These are phyloP conservation scores for Kazachstania viticola DNA, from an alignment of 805 yeast genomes.

Conservation along the genomic window DNA sequence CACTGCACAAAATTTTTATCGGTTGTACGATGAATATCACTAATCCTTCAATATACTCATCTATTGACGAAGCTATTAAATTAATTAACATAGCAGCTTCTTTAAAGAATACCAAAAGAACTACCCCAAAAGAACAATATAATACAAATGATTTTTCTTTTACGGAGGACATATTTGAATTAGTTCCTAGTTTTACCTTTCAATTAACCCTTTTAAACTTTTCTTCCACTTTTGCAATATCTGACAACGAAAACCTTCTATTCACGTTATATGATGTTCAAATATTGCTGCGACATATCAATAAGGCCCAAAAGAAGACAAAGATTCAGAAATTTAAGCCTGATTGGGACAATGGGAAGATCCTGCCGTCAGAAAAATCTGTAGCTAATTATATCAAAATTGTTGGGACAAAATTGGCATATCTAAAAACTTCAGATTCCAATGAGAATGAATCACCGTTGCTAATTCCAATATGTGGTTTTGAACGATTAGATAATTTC, in stretches of 20 bases:
- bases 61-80: slow-evolving; percentile 10
- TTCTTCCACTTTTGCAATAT: slow-evolving; percentile 13
- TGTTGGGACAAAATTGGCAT: slow-evolving; percentile 13
- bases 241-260: slow-evolving; percentile 11
- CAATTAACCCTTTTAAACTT: slow-evolving; percentile 19
- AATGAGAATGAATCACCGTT: slow-evolving; percentile 4
- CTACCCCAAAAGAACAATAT: too few relatives aligned
- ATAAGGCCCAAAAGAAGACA: too few relatives aligned
- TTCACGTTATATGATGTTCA: slow-evolving; percentile 17
- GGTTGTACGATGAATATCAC: slow-evolving; percentile 18
- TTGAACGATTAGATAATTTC: slow-evolving; percentile 21
- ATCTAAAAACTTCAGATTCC: slow-evolving; percentile 7
- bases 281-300: slow-evolving; percentile 9
- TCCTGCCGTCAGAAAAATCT: slow-evolving; percentile 1
- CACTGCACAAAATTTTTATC: slow-evolving; percentile 11
- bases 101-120: too few relatives aligned
- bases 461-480: slow-evolving; percentile 17
- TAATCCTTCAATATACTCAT: slow-evolving; percentile 21
- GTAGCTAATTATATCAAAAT: slow-evolving; percentile 16
- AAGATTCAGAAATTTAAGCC: slow-evolving; percentile 3
- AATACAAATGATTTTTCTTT: not conserved
- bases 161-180: slow-evolving; percentile 1
- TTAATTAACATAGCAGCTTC: too few relatives aligned
- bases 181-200: slow-evolving; percentile 14
- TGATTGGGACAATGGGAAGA: not conserved